phyloP scores from a whole-genome alignment of 495 filamentous ascomycete species.

The Tuber magnatum region DNA sequence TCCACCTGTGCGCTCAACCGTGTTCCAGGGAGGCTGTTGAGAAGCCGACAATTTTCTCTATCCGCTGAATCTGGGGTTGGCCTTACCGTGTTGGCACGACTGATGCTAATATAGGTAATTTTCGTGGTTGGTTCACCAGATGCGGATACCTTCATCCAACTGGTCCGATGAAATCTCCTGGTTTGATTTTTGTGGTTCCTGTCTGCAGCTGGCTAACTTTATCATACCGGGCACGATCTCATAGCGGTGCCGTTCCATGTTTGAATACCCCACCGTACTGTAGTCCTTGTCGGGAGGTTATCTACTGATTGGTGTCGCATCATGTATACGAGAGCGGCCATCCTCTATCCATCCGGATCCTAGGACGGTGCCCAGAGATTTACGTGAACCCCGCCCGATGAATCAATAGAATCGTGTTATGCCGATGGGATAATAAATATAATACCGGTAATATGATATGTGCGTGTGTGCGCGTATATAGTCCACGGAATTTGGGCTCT shows the following conservation, averaged over 20 bases:
- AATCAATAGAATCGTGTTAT: background rate
- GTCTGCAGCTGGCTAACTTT: background rate
- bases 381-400: background rate
- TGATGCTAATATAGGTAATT: background rate
- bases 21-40: background rate
- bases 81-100: background rate
- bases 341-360: background rate
- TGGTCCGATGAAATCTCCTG: background rate
- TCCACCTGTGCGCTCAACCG: background rate
- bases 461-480: background rate
- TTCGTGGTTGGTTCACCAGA: background rate
- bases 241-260: background rate
- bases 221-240: background rate
- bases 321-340: background rate
- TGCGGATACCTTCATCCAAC: background rate
- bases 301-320: background rate
- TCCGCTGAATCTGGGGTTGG: background rate
- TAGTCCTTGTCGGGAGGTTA: background rate
- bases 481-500: background rate
- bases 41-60: background rate
- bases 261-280: background rate
- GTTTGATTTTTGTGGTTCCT: background rate
- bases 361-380: background rate
- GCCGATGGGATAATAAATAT: background rate
- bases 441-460: background rate